Evolutionary conservation across 345 rosid species (phyloP).

Genomic region (Triadica sebifera): DNA sequence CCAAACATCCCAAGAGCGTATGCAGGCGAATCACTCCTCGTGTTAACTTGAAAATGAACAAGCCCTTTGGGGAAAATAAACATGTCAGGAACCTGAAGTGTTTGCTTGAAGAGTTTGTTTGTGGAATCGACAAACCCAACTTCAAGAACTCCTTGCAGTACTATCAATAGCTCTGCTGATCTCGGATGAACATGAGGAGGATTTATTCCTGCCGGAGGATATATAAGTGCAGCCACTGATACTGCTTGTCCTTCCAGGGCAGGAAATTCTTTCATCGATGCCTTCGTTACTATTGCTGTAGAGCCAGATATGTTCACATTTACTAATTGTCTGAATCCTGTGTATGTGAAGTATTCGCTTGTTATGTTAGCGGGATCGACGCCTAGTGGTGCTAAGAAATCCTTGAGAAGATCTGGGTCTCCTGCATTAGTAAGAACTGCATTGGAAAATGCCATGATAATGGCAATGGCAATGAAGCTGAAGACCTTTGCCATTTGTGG

Average conservation of each 20-base stretch:
- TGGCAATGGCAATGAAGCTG: neutral
- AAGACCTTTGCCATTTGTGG: constrained; percentile 14
- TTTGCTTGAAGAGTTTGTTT: constrained; percentile 22
- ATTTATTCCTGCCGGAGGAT: constrained; percentile 20
- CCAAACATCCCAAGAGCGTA: constrained; percentile 22
- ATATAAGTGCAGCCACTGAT: constrained; percentile 12
- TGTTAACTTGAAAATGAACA: constrained; percentile 31
- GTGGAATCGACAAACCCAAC: constrained; percentile 19
- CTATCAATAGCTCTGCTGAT: constrained; percentile 18
- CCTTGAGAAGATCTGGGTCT: constrained; percentile 25
- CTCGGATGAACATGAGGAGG: constrained; percentile 29
- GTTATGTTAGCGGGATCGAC: constrained; percentile 11
- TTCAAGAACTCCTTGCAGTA: constrained; percentile 12
- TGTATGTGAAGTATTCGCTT: constrained; percentile 16
- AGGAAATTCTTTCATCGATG: constrained; percentile 18
- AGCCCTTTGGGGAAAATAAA: constrained; percentile 37
- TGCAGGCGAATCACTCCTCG: constrained; percentile 13
- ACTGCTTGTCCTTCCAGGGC: constrained; percentile 23
- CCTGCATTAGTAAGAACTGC: constrained; percentile 7
- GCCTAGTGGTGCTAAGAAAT: constrained; percentile 15
- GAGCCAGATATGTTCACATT: constrained; percentile 12
- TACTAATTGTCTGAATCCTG: constrained; percentile 15
- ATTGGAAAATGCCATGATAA: neutral
- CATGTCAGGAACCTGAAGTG: constrained; percentile 25
- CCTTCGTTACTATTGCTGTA: constrained; percentile 9